These are phyloP conservation scores for Peniophora sp. DNA, from an alignment of 1,284 basidiomycete species.

Conservation along the genomic window DNA sequence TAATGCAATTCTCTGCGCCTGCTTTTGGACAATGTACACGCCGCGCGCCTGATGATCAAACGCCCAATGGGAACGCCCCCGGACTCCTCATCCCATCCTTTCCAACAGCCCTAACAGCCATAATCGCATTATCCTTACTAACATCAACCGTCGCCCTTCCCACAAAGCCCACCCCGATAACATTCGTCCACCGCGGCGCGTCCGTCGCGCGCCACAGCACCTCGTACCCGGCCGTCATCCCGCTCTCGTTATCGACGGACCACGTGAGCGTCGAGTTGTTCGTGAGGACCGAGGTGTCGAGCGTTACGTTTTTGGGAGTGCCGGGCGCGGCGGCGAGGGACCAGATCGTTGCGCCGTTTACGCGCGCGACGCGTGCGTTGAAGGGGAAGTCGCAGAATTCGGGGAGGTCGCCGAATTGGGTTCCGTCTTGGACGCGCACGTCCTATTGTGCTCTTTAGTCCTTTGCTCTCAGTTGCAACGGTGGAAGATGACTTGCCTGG, in stretches of 20 bases:
- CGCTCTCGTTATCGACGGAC: conserved; percentile 27
- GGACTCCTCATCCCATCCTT: conserved; percentile 43
- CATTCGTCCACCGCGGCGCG: conserved; percentile 38
- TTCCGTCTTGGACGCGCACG: conserved; percentile 35
- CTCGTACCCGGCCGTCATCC: conserved; percentile 35
- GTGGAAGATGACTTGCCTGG: conserved; percentile 23
- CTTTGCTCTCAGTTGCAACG: too few species aligned
- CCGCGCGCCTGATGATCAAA: too few species aligned
- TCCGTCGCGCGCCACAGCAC: conserved; percentile 44
- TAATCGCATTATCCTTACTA: conserved; percentile 44
- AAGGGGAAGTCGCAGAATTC: conserved; percentile 47
- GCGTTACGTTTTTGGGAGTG: conserved; percentile 37
- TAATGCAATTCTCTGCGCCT: too few species aligned
- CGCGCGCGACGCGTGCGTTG: conserved; percentile 38
- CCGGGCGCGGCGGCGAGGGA: conserved; percentile 45
- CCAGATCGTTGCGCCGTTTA: conserved; percentile 45
- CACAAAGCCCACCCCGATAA: conserved; percentile 38
- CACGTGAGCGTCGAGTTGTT: conserved; percentile 47
- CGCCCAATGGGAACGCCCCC: conserved; percentile 33
- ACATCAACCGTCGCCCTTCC: conserved; percentile 30
- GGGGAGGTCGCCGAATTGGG: conserved; percentile 44
- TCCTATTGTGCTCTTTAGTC: too few species aligned
- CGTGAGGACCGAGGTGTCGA: conserved; percentile 37
- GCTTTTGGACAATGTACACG: too few species aligned
- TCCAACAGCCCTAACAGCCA: conserved; percentile 44